Evolutionary conservation across 2,329 filamentous ascomycete species (phyloP).

Genomic region (Penicillium sp.): DNA sequence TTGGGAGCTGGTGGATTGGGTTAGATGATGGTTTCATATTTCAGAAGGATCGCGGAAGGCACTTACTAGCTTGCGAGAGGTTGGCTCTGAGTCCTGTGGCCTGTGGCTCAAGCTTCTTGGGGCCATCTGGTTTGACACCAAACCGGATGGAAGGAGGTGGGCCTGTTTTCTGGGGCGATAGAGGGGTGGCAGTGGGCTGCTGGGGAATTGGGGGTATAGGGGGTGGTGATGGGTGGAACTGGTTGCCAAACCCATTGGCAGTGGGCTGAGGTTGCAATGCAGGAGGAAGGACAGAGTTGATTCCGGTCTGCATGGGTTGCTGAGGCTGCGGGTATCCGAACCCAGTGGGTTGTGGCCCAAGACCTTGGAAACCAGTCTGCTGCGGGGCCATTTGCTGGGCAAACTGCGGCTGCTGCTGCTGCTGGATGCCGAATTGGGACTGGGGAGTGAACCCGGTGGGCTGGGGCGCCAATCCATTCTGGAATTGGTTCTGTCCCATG

Average conservation of each 20-base stretch:
- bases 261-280: constrained; percentile 53
- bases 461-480: constrained; percentile 46
- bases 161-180: constrained; percentile 77
- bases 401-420: constrained; percentile 49
- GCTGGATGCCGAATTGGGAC: constrained; percentile 47
- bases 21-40: constrained; percentile 14
- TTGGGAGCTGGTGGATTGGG: constrained; percentile 57
- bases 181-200: constrained; percentile 60
- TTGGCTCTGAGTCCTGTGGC: constrained; percentile 88
- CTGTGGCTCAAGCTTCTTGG: constrained; percentile 80
- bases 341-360: constrained; percentile 57
- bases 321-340: constrained; percentile 52
- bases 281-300: constrained; percentile 56
- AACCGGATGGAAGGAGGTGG: constrained; percentile 88
- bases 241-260: constrained; percentile 52
- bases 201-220: constrained; percentile 60
- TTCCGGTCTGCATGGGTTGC: constrained; percentile 51
- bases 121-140: constrained; percentile 68
- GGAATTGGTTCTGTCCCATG: constrained; percentile 42
- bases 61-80: constrained; percentile 93
- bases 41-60: neutral
- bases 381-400: constrained; percentile 31
- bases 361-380: constrained; percentile 44
- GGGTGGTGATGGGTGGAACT: constrained; percentile 50
- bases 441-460: constrained; percentile 50